phyloP scores from a whole-genome alignment of 1,284 basidiomycete genomes.

The Sporisorium scitamineum region DNA sequence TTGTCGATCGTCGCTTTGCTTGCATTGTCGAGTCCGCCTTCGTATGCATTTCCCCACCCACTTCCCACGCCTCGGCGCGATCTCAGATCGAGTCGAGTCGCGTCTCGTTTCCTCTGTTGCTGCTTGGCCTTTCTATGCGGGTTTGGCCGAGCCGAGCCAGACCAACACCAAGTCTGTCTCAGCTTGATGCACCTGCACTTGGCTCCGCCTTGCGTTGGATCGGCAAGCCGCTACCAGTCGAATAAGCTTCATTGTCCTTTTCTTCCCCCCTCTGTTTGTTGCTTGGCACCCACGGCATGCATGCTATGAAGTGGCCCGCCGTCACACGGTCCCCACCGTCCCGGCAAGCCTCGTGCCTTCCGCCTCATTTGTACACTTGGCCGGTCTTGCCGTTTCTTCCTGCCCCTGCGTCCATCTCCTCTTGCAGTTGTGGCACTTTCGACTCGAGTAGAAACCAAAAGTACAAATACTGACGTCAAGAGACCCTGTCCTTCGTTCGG shows the following conservation, averaged over 20 bases:
- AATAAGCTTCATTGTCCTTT: too few relatives aligned
- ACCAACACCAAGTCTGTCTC: background rate
- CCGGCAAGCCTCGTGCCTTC: background rate
- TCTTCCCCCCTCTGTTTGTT: background rate
- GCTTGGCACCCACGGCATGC: background rate
- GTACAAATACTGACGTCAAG: background rate
- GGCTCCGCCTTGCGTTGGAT: background rate
- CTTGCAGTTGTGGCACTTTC: background rate
- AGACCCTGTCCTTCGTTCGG: background rate
- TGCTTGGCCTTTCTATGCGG: background rate
- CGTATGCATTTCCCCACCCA: background rate
- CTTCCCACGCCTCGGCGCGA: background rate
- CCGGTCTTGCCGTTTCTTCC: background rate
- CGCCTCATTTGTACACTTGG: background rate
- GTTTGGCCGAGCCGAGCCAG: background rate
- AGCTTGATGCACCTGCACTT: background rate
- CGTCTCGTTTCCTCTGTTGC: background rate
- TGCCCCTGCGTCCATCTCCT: background rate
- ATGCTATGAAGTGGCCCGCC: background rate
- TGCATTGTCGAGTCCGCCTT: background rate
- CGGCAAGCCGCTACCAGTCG: too few relatives aligned
- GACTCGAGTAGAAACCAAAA: background rate
- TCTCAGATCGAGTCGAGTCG: background rate
- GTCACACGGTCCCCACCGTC: background rate
- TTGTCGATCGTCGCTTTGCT: background rate